phyloP scores from a whole-genome alignment of 148 eudicot species.

The Persicaria maculosa region DNA sequence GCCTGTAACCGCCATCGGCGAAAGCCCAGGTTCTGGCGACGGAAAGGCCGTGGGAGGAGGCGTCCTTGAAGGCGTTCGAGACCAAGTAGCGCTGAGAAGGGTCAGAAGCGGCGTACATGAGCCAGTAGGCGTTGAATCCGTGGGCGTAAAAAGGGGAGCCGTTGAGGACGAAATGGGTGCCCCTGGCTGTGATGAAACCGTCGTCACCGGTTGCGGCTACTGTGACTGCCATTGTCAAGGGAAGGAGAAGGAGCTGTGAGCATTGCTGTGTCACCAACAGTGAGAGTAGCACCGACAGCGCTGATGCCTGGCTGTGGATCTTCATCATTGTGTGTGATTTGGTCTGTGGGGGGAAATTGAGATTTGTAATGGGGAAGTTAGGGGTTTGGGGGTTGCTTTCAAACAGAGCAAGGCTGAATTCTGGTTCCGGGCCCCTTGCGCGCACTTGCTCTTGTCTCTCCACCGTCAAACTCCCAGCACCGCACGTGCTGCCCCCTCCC shows the following conservation, averaged over 20 bases:
- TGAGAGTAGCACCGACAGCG: background rate
- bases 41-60: conserved; percentile 63
- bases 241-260: background rate
- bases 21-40: conserved; percentile 97
- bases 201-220: background rate
- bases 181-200: conserved; percentile 57
- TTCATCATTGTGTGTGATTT: background rate
- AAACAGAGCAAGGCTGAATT: background rate
- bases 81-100: conserved; percentile 68
- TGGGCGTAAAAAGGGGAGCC: conserved; percentile 77
- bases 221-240: too few relatives aligned
- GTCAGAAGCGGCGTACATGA: conserved; percentile 78
- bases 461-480: too few relatives aligned
- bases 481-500: too few relatives aligned
- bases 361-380: background rate
- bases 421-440: too few relatives aligned
- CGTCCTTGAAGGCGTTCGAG: conserved; percentile 60
- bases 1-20: conserved; percentile 68
- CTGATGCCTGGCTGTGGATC: background rate
- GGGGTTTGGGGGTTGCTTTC: background rate
- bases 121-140: conserved; percentile 98
- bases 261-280: background rate
- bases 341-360: background rate
- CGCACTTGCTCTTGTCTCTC: too few relatives aligned
- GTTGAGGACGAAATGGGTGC: conserved; percentile 62